Percentiles rank a stretch among this genome's conserved stretches.
Evolutionary conservation across 192 early-diverging fungal genomes (phyloP).

Genomic region (Coemansia sp.): DNA sequence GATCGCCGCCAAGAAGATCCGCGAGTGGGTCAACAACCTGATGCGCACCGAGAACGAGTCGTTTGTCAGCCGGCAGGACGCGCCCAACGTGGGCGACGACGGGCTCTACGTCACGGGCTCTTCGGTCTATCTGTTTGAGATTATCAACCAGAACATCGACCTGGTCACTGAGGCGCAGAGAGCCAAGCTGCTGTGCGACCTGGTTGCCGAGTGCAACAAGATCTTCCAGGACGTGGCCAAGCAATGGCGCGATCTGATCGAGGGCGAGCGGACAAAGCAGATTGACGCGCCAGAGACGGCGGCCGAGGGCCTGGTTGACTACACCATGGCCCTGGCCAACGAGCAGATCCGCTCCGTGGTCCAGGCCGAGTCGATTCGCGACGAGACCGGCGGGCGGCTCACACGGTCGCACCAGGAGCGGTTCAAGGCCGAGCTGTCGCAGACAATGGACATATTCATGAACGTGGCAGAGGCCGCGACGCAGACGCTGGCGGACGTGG

Average conservation of each 20-base stretch:
- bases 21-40: constrained; percentile 89
- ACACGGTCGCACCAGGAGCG: constrained; percentile 56
- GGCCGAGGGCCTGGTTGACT: constrained; percentile 87
- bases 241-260: constrained; percentile 74
- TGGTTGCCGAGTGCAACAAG: constrained; percentile 70
- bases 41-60: constrained; percentile 76
- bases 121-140: constrained; percentile 85
- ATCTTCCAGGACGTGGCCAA: constrained; percentile 79
- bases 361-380: constrained; percentile 75
- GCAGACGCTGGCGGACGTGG: constrained; percentile 75
- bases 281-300: constrained; percentile 66
- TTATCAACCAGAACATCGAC: constrained; percentile 96
- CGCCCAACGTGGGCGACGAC: constrained; percentile 72
- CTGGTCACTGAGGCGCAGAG: constrained; percentile 76
- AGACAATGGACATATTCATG: constrained; percentile 85
- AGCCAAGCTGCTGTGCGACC: constrained; percentile 86
- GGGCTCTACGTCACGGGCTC: constrained; percentile 77
- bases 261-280: constrained; percentile 72
- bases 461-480: constrained; percentile 71
- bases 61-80: constrained; percentile 53
- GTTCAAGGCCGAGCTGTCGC: constrained; percentile 60
- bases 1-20: constrained; percentile 77
- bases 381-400: constrained; percentile 53
- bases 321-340: constrained; percentile 92
- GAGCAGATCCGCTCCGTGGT: constrained; percentile 89